Conservation (phyloP, 139 green algal species). For the Ostreobium quekettii region DNA sequence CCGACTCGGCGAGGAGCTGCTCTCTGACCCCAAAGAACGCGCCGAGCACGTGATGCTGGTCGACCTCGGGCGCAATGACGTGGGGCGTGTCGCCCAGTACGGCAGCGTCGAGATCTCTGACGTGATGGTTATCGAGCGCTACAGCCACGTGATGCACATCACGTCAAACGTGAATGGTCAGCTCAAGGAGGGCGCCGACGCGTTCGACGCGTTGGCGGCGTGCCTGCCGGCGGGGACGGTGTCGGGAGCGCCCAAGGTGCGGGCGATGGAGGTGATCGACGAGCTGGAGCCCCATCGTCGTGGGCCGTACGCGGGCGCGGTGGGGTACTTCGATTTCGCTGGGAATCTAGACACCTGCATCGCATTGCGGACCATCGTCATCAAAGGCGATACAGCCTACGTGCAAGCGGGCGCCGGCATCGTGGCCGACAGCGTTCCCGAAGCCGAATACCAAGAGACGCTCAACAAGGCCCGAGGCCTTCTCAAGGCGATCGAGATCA, state of each 20-base stretch:
- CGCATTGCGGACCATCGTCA: too few species aligned
- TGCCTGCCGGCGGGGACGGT: constrained; percentile 92
- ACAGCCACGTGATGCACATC: constrained; percentile 99
- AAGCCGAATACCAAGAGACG: constrained; percentile 93
- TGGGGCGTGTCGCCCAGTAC: constrained; percentile 71
- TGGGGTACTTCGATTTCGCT: too few species aligned
- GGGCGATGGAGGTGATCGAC: constrained; percentile 98
- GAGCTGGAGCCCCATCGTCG: constrained; percentile 81
- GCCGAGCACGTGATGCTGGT: constrained; percentile 98
- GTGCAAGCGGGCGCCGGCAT: constrained; percentile 89
- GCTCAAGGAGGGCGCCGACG: constrained; percentile 62
- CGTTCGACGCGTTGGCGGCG: constrained; percentile 88
- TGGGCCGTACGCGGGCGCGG: too few species aligned
- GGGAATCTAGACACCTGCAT: too few species aligned
- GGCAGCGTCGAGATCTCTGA: constrained; percentile 82
- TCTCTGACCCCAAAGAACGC: constrained; percentile 89
- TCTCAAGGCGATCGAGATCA: constrained; percentile 89
- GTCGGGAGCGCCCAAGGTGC: constrained; percentile 89
- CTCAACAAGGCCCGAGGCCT: constrained; percentile 95
- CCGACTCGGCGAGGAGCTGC: constrained; percentile 78
- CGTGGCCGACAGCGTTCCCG: constrained; percentile 86
- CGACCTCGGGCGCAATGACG: constrained; percentile 94
- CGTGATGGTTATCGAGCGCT: constrained; percentile 98
- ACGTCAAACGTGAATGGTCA: constrained; percentile 74
- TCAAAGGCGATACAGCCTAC: too few species aligned